Percentiles rank a stretch among this genome's conserved stretches.
Conservation (phyloP, 306 rosid genomes). For the Pterocarpus macrocarpus region DNA sequence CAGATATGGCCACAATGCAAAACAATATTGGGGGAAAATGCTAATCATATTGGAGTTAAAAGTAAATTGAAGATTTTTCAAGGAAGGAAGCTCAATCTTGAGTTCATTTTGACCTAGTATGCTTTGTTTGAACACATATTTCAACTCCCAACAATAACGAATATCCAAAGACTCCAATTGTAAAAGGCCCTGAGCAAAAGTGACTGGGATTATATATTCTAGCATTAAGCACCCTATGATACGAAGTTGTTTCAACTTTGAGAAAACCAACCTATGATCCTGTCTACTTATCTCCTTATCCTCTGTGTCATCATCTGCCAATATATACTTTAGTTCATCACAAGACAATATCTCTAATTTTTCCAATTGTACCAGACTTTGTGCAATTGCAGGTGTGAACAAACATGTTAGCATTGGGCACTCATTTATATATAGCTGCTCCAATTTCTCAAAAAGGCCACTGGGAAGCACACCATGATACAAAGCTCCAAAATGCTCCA, state of each 20-base stretch:
- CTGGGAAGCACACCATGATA: not conserved
- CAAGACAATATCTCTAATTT: fast-evolving
- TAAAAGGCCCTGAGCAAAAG: constrained; percentile 33
- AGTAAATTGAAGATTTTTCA: fast-evolving
- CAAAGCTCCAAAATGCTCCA: constrained; percentile 5
- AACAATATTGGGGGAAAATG: not conserved
- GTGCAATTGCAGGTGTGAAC: constrained; percentile 23
- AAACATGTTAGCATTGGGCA: constrained; percentile 21
- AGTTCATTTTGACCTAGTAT: not conserved
- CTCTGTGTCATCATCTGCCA: not conserved
- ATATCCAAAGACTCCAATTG: constrained; percentile 32
- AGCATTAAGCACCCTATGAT: not conserved
- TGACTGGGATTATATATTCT: constrained; percentile 39
- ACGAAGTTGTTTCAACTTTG: constrained; percentile 27
- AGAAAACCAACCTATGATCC: constrained; percentile 28
- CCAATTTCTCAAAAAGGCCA: constrained; percentile 13
- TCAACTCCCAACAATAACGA: not conserved
- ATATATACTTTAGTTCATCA: not conserved
- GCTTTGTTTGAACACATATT: constrained; percentile 31
- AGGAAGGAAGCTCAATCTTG: not conserved
- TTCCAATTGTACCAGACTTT: not conserved
- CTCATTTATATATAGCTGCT: fast-evolving
- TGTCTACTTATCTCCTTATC: not conserved
- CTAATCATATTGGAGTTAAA: not conserved
- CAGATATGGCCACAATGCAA: not conserved